Evolutionary conservation across 1,139 yeast genomes (phyloP).

Genomic region (Yamadazyma dushanensis): DNA sequence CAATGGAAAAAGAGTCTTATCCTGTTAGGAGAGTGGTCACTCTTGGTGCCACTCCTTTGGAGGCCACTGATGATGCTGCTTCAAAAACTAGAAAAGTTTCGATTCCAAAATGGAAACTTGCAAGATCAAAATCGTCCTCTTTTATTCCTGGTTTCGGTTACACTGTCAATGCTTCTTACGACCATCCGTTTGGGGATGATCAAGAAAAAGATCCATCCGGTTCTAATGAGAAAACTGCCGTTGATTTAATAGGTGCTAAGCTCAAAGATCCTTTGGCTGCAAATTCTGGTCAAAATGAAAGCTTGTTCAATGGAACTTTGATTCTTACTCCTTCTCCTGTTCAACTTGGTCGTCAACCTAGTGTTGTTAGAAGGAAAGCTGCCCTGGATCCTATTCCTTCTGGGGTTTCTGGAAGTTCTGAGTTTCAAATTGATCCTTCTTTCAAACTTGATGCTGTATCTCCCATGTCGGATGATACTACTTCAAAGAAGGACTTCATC

Average conservation of each 20-base stretch:
- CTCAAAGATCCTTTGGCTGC: too few species aligned
- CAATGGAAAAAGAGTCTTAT: too few species aligned
- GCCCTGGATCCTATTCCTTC: not conserved
- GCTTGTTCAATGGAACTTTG: constrained; percentile 22
- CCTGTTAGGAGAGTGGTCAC: constrained; percentile 1
- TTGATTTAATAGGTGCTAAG: too few species aligned
- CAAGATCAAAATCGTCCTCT: constrained; percentile 11
- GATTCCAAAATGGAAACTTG: constrained; percentile 3
- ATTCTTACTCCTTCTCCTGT: constrained; percentile 18
- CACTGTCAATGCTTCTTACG: not conserved
- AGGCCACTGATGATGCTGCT: not conserved
- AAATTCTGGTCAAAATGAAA: constrained; percentile 13
- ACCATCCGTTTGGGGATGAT: not conserved
- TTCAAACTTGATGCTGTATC: constrained; percentile 9
- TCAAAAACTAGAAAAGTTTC: not conserved
- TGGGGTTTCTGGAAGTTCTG: not conserved
- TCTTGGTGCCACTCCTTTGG: constrained; percentile 1
- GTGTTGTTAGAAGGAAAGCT: constrained; percentile 13
- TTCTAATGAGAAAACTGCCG: not conserved
- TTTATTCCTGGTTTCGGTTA: constrained; percentile 15
- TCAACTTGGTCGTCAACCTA: constrained; percentile 13
- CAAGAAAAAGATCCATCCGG: not conserved
- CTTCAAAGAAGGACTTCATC: not conserved
- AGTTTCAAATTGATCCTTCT: not conserved
- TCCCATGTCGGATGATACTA: constrained; percentile 8